A percentile compares a stretch with the other conserved stretches of the same genome.
Conservation (phyloP, 2,329 filamentous ascomycete species). For the Aspergillus terreus region DNA sequence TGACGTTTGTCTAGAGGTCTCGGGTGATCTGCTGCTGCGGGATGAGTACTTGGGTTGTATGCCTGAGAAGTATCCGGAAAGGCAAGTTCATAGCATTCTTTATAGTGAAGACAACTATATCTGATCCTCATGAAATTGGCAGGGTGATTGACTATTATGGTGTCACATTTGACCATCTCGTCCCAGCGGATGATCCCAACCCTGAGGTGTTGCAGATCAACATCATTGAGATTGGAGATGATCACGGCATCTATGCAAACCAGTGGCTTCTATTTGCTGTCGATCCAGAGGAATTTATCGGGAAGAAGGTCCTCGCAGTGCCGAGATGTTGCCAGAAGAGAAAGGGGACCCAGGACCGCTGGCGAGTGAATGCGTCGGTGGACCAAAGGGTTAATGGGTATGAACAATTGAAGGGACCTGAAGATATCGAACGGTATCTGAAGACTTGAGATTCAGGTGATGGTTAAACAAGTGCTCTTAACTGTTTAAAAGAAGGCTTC, state of each 20-base stretch:
- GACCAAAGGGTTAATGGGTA: conserved; percentile 11
- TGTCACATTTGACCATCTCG: conserved; percentile 13
- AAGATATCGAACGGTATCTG: neutral
- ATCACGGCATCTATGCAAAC: conserved; percentile 33
- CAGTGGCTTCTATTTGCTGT: conserved; percentile 31
- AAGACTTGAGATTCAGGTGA: neutral
- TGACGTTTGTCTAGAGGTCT: conserved; percentile 4
- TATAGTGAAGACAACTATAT: no score
- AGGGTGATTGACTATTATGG: conserved; percentile 14
- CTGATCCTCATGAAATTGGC: no score
- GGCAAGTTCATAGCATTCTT: conserved; percentile 3
- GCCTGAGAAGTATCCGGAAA: conserved; percentile 8
- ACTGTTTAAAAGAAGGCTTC: no score
- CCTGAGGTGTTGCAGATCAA: conserved; percentile 44
- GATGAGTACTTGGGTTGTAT: conserved; percentile 19
- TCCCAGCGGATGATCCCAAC: conserved; percentile 25
- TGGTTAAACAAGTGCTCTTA: no score
- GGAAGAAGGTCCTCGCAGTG: conserved; percentile 41
- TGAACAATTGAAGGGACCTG: neutral
- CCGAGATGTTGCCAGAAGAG: conserved; percentile 41
- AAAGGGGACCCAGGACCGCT: conserved; percentile 34
- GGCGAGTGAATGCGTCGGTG: conserved; percentile 29
- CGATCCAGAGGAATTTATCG: conserved; percentile 35
- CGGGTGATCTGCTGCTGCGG: conserved; percentile 11
- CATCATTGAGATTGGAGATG: conserved; percentile 40